A percentile compares a stretch with the other conserved stretches of the same genome.
phyloP scores from a whole-genome alignment of 1,284 basidiomycete species.

The Melampsora abietis-canadensis region DNA sequence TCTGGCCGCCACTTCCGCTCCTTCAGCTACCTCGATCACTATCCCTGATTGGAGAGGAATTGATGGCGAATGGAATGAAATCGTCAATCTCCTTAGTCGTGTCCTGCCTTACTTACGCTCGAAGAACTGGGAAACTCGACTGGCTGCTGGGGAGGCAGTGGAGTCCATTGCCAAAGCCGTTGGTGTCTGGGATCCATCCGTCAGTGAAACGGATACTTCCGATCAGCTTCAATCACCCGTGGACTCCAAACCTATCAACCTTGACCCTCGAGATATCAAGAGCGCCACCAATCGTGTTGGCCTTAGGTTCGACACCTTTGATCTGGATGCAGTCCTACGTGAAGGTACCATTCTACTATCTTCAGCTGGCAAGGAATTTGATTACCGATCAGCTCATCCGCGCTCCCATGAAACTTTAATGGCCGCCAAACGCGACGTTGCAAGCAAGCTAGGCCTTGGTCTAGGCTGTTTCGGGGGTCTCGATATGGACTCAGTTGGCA shows the following conservation, averaged over 20 bases:
- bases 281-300: slow-evolving; percentile 16
- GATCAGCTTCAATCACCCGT: not conserved
- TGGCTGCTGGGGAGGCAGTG: slow-evolving; percentile 76
- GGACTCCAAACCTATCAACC: slow-evolving; percentile 49
- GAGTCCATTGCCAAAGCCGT: slow-evolving; percentile 79
- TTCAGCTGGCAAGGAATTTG: slow-evolving; percentile 55
- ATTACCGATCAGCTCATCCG: slow-evolving; percentile 48
- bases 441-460: slow-evolving; percentile 51
- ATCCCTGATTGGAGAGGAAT: slow-evolving; percentile 50
- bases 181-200: slow-evolving; percentile 72
- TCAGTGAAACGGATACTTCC: slow-evolving; percentile 39
- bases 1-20: slow-evolving; percentile 45
- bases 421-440: slow-evolving; percentile 54
- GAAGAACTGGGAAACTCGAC: slow-evolving; percentile 78
- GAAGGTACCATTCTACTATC: slow-evolving; percentile 54
- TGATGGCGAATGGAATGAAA: slow-evolving; percentile 73
- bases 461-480: slow-evolving; percentile 49
- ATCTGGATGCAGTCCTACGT: slow-evolving; percentile 51
- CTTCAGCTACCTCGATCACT: slow-evolving; percentile 40
- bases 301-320: slow-evolving; percentile 51
- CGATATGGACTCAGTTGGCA: slow-evolving; percentile 53
- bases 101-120: slow-evolving; percentile 84
- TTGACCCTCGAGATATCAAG: slow-evolving; percentile 64
- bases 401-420: slow-evolving; percentile 53
- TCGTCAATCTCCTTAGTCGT: slow-evolving; percentile 75